Evolutionary conservation across 2,329 filamentous ascomycete species (phyloP).

Genomic region (Juglanconis sp.): DNA sequence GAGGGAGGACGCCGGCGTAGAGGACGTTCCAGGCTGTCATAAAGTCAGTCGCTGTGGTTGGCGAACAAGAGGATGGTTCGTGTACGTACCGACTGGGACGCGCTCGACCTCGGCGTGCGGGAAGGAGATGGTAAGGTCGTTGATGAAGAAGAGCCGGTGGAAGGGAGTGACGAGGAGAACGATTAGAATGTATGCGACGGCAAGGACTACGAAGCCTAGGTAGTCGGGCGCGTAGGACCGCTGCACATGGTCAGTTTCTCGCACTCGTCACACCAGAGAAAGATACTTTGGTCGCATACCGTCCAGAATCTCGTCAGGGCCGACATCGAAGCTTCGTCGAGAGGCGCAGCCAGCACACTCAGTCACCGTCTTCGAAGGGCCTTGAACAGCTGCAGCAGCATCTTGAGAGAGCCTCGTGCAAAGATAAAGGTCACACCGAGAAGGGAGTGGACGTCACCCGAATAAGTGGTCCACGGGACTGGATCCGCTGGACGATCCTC

Average conservation of each 20-base stretch:
- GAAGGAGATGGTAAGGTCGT: constrained; percentile 79
- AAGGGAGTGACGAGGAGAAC: constrained; percentile 76
- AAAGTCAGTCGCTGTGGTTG: too few relatives aligned
- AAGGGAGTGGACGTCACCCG: neutral
- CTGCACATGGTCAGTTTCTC: constrained; percentile 34
- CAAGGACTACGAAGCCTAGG: constrained; percentile 69
- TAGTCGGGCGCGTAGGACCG: constrained; percentile 88
- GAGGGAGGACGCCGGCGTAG: constrained; percentile 72
- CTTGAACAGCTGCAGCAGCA: constrained; percentile 37
- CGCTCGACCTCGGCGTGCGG: constrained; percentile 82
- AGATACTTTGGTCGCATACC: constrained; percentile 28
- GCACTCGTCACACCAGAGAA: constrained; percentile 13
- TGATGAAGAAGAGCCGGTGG: constrained; percentile 89
- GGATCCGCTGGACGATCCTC: constrained; percentile 11
- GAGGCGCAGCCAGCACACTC: constrained; percentile 34
- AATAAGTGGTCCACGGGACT: neutral
- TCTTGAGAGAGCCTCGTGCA: constrained; percentile 20
- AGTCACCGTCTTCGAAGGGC: constrained; percentile 42
- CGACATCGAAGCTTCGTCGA: constrained; percentile 23
- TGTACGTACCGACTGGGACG: constrained; percentile 68
- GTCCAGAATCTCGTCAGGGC: constrained; percentile 45
- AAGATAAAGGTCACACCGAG: neutral
- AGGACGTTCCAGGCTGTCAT: constrained; percentile 66
- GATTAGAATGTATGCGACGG: constrained; percentile 64
- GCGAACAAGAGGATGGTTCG: neutral